These are phyloP conservation scores for Leishmania tropica DNA, from an alignment of 208 protist genomes.

Conservation along the genomic window DNA sequence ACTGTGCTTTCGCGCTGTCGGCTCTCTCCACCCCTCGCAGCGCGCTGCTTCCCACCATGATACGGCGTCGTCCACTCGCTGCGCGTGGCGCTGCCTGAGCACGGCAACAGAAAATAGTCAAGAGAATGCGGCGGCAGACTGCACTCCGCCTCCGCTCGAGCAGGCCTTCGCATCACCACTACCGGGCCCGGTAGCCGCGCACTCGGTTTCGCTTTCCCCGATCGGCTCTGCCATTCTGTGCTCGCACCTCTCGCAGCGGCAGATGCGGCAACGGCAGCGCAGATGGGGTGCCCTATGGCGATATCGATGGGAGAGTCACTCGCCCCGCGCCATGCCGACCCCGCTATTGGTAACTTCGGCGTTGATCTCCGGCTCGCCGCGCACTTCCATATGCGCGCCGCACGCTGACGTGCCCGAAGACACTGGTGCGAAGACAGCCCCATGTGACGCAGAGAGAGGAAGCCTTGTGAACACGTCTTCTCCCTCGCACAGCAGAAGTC, in stretches of 20 bases:
- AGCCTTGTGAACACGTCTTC: background rate
- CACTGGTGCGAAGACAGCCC: background rate
- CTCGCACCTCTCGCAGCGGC: constrained; percentile 29
- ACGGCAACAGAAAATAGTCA: background rate
- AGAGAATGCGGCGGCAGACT: background rate
- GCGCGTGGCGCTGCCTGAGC: background rate
- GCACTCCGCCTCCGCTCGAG: background rate
- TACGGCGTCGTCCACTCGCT: background rate
- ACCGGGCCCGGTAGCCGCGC: background rate
- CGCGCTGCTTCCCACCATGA: background rate
- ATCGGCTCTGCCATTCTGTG: background rate
- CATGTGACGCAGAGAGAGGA: background rate
- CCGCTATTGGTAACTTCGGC: background rate
- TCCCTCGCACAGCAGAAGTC: background rate
- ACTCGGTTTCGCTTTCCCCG: background rate
- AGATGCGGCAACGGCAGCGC: constrained; percentile 51
- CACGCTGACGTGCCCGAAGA: background rate
- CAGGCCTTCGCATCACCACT: background rate
- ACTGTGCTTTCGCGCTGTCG: background rate
- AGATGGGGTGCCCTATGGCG: constrained; percentile 54
- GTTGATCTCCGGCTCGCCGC: background rate
- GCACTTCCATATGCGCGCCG: background rate
- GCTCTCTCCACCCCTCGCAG: background rate
- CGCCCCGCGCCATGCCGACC: background rate
- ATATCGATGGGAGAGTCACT: constrained; percentile 22